A percentile compares a stretch with the other conserved stretches of the same genome.
These are phyloP conservation scores for Starmerella vaccinii DNA, from an alignment of 805 yeast genomes.

Conservation along the genomic window DNA sequence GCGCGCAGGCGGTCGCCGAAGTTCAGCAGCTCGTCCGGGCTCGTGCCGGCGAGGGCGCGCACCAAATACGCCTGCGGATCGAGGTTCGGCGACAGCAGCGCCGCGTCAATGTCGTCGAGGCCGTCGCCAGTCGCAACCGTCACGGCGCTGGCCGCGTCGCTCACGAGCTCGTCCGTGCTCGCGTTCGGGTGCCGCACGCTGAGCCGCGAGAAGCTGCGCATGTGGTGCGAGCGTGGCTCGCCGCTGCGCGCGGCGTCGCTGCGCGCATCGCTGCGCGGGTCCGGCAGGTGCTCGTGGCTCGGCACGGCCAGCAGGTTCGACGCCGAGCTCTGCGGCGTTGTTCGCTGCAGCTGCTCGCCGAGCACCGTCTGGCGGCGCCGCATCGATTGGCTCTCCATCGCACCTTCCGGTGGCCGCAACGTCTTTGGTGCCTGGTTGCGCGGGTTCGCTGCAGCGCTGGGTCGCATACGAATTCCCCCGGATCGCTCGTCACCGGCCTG, in stretches of 20 bases:
- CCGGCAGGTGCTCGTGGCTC: not conserved
- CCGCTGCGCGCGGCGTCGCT: slow-evolving; percentile 15
- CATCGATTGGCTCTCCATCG: slow-evolving; percentile 24
- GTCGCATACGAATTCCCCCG: too few species aligned
- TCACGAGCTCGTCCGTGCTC: not conserved
- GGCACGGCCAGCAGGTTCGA: slow-evolving; percentile 9
- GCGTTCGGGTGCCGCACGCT: slow-evolving; percentile 10
- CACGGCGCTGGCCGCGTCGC: slow-evolving; percentile 27
- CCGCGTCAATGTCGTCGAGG: slow-evolving; percentile 32
- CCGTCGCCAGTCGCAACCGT: slow-evolving; percentile 28
- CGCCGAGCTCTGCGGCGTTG: slow-evolving; percentile 3
- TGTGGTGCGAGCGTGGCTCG: slow-evolving; percentile 11
- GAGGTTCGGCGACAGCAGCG: slow-evolving; percentile 50
- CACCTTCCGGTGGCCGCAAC: not conserved
- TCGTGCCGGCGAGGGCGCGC: slow-evolving; percentile 17
- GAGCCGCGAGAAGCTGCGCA: slow-evolving; percentile 19
- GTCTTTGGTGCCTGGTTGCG: not conserved
- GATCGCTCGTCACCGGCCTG: too few species aligned
- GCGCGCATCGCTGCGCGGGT: not conserved
- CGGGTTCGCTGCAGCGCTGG: too few species aligned
- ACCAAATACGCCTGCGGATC: slow-evolving; percentile 17
- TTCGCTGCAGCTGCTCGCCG: slow-evolving; percentile 20
- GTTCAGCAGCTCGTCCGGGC: slow-evolving; percentile 16
- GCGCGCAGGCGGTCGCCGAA: slow-evolving; percentile 20
- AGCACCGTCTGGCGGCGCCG: slow-evolving; percentile 25